phyloP scores from a whole-genome alignment of 495 filamentous ascomycete species.

The Hyaloscypha variabilis region DNA sequence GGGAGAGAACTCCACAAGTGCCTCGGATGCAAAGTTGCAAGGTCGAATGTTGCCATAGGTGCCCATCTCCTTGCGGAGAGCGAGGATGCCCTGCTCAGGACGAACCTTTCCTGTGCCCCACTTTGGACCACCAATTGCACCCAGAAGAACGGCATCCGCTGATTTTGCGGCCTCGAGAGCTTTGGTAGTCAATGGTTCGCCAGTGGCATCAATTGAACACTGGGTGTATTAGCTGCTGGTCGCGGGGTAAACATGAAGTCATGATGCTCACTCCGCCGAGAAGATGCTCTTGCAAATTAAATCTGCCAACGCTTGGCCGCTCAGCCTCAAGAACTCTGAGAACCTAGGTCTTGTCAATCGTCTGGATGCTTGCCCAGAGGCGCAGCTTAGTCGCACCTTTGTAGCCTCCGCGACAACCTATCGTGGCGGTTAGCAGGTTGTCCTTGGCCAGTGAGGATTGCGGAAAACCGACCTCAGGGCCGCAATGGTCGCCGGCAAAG shows the following conservation, averaged over 20 bases:
- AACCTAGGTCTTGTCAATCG: slow-evolving; percentile 48
- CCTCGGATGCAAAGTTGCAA: slow-evolving; percentile 93
- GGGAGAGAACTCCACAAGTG: slow-evolving; percentile 84
- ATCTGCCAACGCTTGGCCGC: slow-evolving; percentile 66
- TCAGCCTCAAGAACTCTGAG: slow-evolving; percentile 74
- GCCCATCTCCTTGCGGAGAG: slow-evolving; percentile 89
- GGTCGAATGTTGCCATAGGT: slow-evolving; percentile 98
- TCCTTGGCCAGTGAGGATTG: background rate
- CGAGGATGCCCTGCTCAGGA: slow-evolving; percentile 92
- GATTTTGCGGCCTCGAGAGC: slow-evolving; percentile 85
- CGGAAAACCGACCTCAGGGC: slow-evolving; percentile 73
- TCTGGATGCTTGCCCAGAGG: slow-evolving; percentile 6
- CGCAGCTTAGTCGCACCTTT: slow-evolving; percentile 60
- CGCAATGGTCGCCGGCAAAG: slow-evolving; percentile 89
- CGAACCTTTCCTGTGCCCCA: slow-evolving; percentile 91
- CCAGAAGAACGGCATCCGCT: slow-evolving; percentile 90
- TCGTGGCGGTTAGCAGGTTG: slow-evolving; percentile 9
- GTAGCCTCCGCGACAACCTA: slow-evolving; percentile 69
- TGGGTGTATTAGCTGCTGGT: slow-evolving; percentile 35
- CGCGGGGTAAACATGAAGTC: background rate
- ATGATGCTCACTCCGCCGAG: slow-evolving; percentile 83
- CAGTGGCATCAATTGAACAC: slow-evolving; percentile 87
- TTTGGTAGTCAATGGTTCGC: slow-evolving; percentile 77
- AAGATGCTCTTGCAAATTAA: slow-evolving; percentile 91
- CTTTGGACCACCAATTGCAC: slow-evolving; percentile 96